Evolutionary conservation across 306 rosid genomes (phyloP), one percentile per base, ranked within the genome.

Genomic region (Aeschynomene evenia): DNA sequence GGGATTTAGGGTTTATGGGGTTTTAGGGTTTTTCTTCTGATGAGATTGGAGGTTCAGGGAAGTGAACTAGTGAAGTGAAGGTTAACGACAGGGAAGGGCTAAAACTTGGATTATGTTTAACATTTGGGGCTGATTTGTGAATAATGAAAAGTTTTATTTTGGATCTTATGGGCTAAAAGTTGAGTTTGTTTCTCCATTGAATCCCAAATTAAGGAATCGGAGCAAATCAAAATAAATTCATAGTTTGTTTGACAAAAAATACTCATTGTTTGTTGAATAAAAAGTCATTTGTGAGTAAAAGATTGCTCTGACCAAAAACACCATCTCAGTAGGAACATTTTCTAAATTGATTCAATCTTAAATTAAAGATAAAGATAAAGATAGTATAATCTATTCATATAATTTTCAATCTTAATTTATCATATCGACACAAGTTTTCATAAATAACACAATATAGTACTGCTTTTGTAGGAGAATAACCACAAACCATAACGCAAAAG

Each of bases 1-100:
- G 45, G 50, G 68, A 2, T 61, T 52, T 60, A 58, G 80, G 53
- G 64, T 48, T 72, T 33, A 33, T 6, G 37, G 9, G 37, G 37
- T 28, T 28, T 28, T 28, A 28, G 31, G 31, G 31, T 54, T 63
- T 12, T 2, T 11, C 14, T 13, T 40, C 48, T 40, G 16, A 50
- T 49, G 61, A 48, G 19, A 40, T 49, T 54, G 16, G 20, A 4
- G 51, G 43, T 37, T 37, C 21, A 5, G 51, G 9, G 51, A 45
- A 45, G 21, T 40, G 51, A 45, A 45, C 9, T 40, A 45, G 21
- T 40, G 51, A 45, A 45, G 21, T 40, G 48, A 40, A n/a, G 48
- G 6, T 40, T 45, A 45, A 43, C 50, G 50, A 14, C 18, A 24
- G 60, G 8, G 36, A 26, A 12, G 16, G 60, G 34, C 1, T 23